These are phyloP conservation scores for Candida lessepsii DNA, from an alignment of 805 yeast genomes.

Conservation along the genomic window DNA sequence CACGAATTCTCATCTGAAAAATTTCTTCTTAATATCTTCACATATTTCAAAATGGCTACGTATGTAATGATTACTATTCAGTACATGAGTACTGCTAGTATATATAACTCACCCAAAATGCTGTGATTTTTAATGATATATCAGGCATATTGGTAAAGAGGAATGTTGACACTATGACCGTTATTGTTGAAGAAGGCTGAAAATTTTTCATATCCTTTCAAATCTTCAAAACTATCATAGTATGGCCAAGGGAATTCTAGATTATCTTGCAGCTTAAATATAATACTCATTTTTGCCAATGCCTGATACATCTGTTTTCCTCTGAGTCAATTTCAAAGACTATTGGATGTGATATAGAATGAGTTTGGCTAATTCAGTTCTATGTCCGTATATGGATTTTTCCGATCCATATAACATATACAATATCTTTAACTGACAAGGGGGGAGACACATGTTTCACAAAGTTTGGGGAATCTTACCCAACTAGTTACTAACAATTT, in stretches of 20 bases:
- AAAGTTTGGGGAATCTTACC: neutral
- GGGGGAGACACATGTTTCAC: neutral
- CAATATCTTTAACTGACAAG: slow-evolving; percentile 9
- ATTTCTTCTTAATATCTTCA: slow-evolving; percentile 2
- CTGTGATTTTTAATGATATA: too few species aligned
- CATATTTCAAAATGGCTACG: slow-evolving; percentile 16
- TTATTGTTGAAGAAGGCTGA: too few species aligned
- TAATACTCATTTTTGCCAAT: slow-evolving; percentile 33
- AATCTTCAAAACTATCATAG: neutral
- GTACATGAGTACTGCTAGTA: neutral
- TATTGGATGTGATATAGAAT: slow-evolving; percentile 30
- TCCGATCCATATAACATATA: slow-evolving; percentile 22
- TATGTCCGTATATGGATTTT: slow-evolving; percentile 20
- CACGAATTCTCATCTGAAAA: slow-evolving; percentile 4
- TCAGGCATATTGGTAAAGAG: slow-evolving; percentile 2
- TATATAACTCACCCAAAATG: neutral
- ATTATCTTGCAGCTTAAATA: slow-evolving; percentile 39
- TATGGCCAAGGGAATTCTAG: slow-evolving; percentile 38
- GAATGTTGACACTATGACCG: too few species aligned
- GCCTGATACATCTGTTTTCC: slow-evolving; percentile 46
- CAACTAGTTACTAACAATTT: slow-evolving; percentile 23
- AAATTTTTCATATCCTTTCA: neutral
- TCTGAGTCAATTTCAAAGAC: slow-evolving; percentile 28
- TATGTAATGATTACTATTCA: slow-evolving; percentile 10
- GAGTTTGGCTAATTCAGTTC: slow-evolving; percentile 43